Conservation (phyloP, 2,329 filamentous ascomycete genomes). For the Waltergamsia citrina region DNA sequence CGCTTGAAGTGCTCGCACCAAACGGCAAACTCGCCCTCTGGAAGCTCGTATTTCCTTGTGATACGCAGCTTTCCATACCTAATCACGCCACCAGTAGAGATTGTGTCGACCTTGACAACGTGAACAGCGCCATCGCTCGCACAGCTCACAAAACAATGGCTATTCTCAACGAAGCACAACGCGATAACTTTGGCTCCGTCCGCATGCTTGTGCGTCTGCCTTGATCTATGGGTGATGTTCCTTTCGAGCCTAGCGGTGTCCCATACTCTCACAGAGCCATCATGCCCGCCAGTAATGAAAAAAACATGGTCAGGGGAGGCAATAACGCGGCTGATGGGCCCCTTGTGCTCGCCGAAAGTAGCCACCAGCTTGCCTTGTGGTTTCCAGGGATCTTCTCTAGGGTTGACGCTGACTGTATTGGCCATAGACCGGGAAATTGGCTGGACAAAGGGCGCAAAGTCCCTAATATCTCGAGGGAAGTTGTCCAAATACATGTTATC, state of each 20-base stretch:
- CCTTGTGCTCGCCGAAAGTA: slow-evolving; percentile 80
- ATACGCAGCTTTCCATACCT: slow-evolving; percentile 72
- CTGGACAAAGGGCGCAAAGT: slow-evolving; percentile 74
- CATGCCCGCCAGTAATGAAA: slow-evolving; percentile 88
- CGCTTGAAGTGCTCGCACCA: slow-evolving; percentile 90
- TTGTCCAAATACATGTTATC: slow-evolving; percentile 77
- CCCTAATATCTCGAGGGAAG: slow-evolving; percentile 53
- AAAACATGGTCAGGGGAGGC: slow-evolving; percentile 87
- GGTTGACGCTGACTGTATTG: slow-evolving; percentile 36
- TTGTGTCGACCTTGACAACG: slow-evolving; percentile 68
- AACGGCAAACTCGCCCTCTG: slow-evolving; percentile 64
- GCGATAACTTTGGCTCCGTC: slow-evolving; percentile 65
- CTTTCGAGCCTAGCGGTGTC: slow-evolving; percentile 83
- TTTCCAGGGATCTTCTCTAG: slow-evolving; percentile 54
- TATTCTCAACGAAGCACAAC: slow-evolving; percentile 86
- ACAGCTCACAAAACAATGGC: slow-evolving; percentile 86
- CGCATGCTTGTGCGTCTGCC: slow-evolving; percentile 74
- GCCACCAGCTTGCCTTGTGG: slow-evolving; percentile 79
- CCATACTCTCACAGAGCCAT: slow-evolving; percentile 88
- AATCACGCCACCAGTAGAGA: slow-evolving; percentile 35
- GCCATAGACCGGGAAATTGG: slow-evolving; percentile 50
- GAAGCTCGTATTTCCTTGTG: slow-evolving; percentile 74
- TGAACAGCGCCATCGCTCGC: slow-evolving; percentile 85
- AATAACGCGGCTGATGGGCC: slow-evolving; percentile 70
- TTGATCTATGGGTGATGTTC: slow-evolving; percentile 79